Conservation (phyloP, 1,284 basidiomycete species). For the Sporisorium scitamineum region DNA sequence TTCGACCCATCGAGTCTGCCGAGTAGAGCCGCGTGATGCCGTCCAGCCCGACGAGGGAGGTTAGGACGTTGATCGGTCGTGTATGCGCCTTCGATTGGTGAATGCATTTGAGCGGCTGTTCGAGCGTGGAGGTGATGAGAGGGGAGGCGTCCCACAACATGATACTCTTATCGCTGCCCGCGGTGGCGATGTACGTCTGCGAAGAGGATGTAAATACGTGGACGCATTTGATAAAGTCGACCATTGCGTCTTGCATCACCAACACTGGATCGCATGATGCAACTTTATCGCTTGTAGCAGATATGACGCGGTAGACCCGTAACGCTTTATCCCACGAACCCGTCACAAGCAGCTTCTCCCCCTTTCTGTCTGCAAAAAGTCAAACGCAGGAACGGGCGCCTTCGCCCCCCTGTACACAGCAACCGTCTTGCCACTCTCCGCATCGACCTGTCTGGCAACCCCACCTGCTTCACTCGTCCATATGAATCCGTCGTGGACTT, state of each 20-base stretch:
- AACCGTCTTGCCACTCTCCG: constrained; percentile 24
- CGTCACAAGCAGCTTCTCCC: constrained; percentile 24
- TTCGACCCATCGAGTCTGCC: constrained; percentile 49
- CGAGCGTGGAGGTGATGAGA: not conserved
- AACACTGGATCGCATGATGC: not conserved
- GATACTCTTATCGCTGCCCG: constrained; percentile 46
- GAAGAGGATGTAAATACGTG: constrained; percentile 15
- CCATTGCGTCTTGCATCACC: constrained; percentile 23
- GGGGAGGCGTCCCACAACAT: constrained; percentile 25
- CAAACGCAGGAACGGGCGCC: constrained; percentile 27
- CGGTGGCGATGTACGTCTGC: constrained; percentile 26
- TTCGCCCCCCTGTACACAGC: constrained; percentile 35
- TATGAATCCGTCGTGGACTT: constrained; percentile 3
- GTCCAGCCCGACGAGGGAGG: constrained; percentile 5
- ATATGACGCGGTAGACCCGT: constrained; percentile 15
- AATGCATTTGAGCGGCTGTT: constrained; percentile 6
- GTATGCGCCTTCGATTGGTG: constrained; percentile 36
- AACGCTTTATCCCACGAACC: constrained; percentile 49
- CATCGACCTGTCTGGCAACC: constrained; percentile 26
- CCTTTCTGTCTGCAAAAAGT: not conserved
- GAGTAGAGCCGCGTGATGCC: constrained; percentile 32
- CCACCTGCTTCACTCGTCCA: constrained; percentile 42
- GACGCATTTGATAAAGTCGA: constrained; percentile 51
- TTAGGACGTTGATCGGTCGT: constrained; percentile 38
- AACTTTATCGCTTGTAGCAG: not conserved